Evolutionary conservation across 179 eudicot genomes (phyloP).

Genomic region (Nepenthes alata): DNA sequence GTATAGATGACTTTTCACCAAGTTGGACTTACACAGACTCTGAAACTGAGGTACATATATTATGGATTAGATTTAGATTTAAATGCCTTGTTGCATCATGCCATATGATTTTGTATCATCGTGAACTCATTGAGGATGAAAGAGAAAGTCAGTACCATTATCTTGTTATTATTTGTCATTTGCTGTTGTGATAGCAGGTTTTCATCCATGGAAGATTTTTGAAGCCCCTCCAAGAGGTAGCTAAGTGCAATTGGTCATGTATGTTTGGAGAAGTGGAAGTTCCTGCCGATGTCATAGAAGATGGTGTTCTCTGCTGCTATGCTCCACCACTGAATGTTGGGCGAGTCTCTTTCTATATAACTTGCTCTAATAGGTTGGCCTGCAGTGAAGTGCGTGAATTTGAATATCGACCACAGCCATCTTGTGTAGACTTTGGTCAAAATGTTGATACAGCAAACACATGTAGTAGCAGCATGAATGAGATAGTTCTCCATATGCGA

Average conservation of each 20-base stretch:
- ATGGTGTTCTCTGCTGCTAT: constrained; percentile 38
- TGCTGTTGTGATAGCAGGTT: constrained; percentile 21
- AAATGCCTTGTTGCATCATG: not conserved
- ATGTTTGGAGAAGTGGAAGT: constrained; percentile 80
- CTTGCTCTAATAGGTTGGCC: constrained; percentile 61
- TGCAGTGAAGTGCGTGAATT: constrained; percentile 76
- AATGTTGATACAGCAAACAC: constrained; percentile 7
- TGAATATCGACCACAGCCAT: constrained; percentile 28
- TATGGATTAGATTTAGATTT: not conserved
- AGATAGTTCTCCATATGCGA: constrained; percentile 25
- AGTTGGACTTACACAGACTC: constrained; percentile 37
- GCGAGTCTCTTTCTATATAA: constrained; percentile 53
- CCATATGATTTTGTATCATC: not conserved
- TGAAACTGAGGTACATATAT: constrained; percentile 29
- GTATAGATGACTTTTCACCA: constrained; percentile 55
- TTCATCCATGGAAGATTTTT: constrained; percentile 40
- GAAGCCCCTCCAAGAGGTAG: constrained; percentile 25
- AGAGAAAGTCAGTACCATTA: not conserved
- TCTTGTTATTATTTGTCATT: not conserved
- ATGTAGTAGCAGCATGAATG: constrained; percentile 23
- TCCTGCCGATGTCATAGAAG: constrained; percentile 37
- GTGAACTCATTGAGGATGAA: not conserved
- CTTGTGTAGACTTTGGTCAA: not conserved
- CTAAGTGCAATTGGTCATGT: constrained; percentile 38
- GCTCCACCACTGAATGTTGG: constrained; percentile 51